Evolutionary conservation across 2,329 filamentous ascomycete genomes (phyloP).

Genomic region (Cercospora nicotianae): DNA sequence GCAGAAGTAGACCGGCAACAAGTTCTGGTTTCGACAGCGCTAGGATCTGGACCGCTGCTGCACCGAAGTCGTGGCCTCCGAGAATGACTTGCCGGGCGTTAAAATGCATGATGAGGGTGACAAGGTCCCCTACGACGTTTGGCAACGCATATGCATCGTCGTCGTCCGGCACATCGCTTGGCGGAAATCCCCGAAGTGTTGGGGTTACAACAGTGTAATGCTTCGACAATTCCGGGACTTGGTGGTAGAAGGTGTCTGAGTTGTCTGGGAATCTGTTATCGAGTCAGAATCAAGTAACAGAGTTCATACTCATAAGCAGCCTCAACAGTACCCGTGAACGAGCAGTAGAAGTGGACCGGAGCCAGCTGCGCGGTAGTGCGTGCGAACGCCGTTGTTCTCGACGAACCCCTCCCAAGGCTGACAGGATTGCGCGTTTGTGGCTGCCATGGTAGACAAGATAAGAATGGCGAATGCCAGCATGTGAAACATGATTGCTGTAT

Average conservation of each 20-base stretch:
- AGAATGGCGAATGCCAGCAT: background rate
- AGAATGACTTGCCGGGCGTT: background rate
- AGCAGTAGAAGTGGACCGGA: conserved; percentile 8
- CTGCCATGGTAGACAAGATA: background rate
- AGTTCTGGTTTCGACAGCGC: conserved; percentile 1
- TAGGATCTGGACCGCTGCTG: background rate
- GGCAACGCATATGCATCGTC: background rate
- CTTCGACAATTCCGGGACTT: conserved; percentile 8
- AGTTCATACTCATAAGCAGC: no score
- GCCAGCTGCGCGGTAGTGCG: conserved; percentile 10
- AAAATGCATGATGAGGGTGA: conserved; percentile 1
- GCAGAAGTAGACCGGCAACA: conserved; percentile 4
- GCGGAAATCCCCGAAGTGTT: conserved; percentile 3
- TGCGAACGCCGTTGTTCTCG: conserved; percentile 8
- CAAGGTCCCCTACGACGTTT: conserved; percentile 3
- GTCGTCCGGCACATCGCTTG: conserved; percentile 3
- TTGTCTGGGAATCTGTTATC: background rate
- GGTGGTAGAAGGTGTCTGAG: conserved; percentile 4
- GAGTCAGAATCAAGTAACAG: no score
- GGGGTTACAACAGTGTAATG: conserved; percentile 7
- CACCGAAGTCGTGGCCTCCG: background rate
- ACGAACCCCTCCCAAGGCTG: conserved; percentile 13
- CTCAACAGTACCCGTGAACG: no score
- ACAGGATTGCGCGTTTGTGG: background rate
- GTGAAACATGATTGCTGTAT: background rate